Percentiles rank a stretch among this genome's conserved stretches.
Conservation (phyloP, 2,329 filamentous ascomycete genomes). For the Orbilia javanica region DNA sequence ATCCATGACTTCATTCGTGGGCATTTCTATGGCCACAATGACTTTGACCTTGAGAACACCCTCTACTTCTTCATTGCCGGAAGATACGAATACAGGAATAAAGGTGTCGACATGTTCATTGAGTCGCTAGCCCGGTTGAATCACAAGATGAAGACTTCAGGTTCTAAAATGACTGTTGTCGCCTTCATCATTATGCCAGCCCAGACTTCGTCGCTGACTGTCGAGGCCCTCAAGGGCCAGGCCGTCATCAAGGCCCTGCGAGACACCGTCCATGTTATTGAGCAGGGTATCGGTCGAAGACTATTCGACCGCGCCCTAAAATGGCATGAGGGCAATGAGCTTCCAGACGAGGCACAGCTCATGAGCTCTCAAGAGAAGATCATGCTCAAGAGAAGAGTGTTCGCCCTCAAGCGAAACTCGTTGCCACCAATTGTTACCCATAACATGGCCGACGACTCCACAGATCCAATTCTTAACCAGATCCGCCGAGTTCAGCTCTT, state of each 20-base stretch:
- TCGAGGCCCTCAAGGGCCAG: constrained; percentile 95
- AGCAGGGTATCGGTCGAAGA: constrained; percentile 89
- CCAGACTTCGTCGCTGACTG: constrained; percentile 92
- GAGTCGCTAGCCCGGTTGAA: constrained; percentile 95
- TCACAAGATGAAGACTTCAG: constrained; percentile 85
- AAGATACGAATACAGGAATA: constrained; percentile 97
- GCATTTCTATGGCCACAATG: constrained; percentile 98
- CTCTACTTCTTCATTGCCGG: constrained; percentile 98
- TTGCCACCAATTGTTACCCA: constrained; percentile 97
- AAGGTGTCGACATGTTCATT: constrained; percentile 99
- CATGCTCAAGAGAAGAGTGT: constrained; percentile 87
- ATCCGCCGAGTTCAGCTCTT: constrained; percentile 95
- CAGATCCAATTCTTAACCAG: constrained; percentile 95
- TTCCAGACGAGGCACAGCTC: constrained; percentile 96
- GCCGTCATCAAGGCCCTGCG: constrained; percentile 96
- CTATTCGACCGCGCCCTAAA: constrained; percentile 93
- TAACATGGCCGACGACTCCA: constrained; percentile 93
- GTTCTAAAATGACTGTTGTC: constrained; percentile 92
- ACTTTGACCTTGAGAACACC: constrained; percentile 96
- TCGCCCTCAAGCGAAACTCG: constrained; percentile 93
- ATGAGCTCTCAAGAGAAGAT: constrained; percentile 93
- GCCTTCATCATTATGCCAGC: constrained; percentile 99
- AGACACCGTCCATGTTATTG: constrained; percentile 92
- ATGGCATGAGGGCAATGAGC: constrained; percentile 93
- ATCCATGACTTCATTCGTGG: constrained; percentile 98